These are phyloP conservation scores for Sphagnum magellanicum DNA, from an alignment of 228 moss, liverwort and hornwort species.

Conservation along the genomic window DNA sequence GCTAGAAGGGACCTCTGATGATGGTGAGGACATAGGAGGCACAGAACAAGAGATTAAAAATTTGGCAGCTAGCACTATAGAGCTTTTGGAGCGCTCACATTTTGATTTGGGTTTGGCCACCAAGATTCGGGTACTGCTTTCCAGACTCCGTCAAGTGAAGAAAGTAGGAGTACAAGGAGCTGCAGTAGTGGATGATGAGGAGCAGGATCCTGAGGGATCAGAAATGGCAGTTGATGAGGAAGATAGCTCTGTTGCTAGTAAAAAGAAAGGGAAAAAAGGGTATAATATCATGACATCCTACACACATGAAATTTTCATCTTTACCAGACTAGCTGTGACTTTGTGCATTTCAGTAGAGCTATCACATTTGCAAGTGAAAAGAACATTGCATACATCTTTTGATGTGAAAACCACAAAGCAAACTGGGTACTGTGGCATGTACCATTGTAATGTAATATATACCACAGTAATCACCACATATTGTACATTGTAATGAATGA, in stretches of 20 bases:
- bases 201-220: constrained; percentile 18
- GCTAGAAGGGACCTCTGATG: not conserved
- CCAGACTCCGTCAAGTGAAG: constrained; percentile 37
- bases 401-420: too few relatives aligned
- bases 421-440: too few relatives aligned
- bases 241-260: constrained; percentile 26
- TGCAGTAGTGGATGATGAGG: constrained; percentile 6
- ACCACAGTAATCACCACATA: too few relatives aligned
- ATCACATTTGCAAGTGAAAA: too few relatives aligned
- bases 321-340: too few relatives aligned
- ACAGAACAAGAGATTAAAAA: constrained; percentile 28
- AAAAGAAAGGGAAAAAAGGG: constrained; percentile 46
- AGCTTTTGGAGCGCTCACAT: constrained; percentile 38
- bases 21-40: not conserved
- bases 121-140: constrained; percentile 35
- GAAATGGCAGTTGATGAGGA: constrained; percentile 17
- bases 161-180: constrained; percentile 24
- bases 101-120: constrained; percentile 34
- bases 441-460: too few relatives aligned
- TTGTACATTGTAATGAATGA: too few relatives aligned
- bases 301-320: too few relatives aligned
- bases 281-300: not conserved
- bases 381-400: too few relatives aligned
- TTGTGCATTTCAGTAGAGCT: too few relatives aligned
- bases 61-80: constrained; percentile 36